Conservation (phyloP, 2,329 filamentous ascomycete genomes). For the Thermoascus crustaceus region DNA sequence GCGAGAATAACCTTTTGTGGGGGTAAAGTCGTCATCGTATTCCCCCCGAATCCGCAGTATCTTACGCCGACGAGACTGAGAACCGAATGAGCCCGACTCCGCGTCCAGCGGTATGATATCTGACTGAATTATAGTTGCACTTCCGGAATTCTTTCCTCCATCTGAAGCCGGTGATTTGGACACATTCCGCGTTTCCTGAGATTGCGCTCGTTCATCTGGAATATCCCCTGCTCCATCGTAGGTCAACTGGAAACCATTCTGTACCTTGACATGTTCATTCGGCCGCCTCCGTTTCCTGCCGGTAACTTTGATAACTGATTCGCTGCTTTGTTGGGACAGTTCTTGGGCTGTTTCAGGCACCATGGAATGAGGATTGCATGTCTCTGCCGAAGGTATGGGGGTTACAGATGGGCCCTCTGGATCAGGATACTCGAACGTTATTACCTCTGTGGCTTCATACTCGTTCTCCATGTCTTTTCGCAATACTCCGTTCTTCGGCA, state of each 20-base stretch:
- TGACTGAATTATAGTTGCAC: constrained; percentile 9
- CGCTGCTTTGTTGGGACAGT: background rate
- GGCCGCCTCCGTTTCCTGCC: constrained; percentile 18
- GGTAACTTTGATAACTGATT: constrained; percentile 8
- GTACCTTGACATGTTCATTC: constrained; percentile 4
- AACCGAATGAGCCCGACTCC: background rate
- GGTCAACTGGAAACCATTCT: constrained; percentile 1
- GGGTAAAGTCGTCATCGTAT: constrained; percentile 22
- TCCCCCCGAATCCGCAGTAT: constrained; percentile 12
- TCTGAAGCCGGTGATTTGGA: too few relatives aligned
- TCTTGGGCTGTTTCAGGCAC: background rate
- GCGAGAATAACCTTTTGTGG: constrained; percentile 7
- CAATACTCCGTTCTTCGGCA: constrained; percentile 21
- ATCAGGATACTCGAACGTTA: constrained; percentile 27
- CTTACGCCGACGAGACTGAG: constrained; percentile 5
- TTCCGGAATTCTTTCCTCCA: constrained; percentile 4
- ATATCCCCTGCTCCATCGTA: constrained; percentile 3
- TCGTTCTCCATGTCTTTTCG: constrained; percentile 20
- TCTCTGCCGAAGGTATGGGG: background rate
- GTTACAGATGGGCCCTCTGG: constrained; percentile 8
- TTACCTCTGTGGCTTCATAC: constrained; percentile 24
- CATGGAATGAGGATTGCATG: constrained; percentile 1
- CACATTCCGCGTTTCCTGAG: constrained; percentile 5
- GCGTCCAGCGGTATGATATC: constrained; percentile 11
- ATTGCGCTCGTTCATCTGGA: constrained; percentile 1